Evolutionary conservation across 768 basidiomycete genomes (phyloP).

Genomic region (Phallus indusiatus): DNA sequence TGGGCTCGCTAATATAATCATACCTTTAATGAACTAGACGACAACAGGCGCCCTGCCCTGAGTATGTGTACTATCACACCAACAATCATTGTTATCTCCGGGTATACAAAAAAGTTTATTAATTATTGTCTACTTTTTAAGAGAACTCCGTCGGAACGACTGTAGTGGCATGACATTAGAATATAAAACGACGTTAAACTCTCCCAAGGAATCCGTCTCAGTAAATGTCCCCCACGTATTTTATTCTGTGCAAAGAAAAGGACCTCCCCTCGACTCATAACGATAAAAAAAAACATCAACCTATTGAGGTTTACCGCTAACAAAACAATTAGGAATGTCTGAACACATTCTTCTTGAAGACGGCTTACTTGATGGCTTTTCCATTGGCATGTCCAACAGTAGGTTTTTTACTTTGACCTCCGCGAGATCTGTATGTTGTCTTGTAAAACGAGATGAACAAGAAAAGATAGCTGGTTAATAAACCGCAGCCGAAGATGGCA

Average conservation of each 20-base stretch:
- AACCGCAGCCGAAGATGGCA: slow-evolving; percentile 79
- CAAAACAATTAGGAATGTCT: background rate
- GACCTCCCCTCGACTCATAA: too few species aligned
- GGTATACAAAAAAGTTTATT: background rate
- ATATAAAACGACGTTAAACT: background rate
- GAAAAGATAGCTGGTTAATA: slow-evolving; percentile 84
- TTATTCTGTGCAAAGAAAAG: background rate
- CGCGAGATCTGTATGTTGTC: slow-evolving; percentile 68
- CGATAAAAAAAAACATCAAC: background rate
- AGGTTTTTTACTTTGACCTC: slow-evolving; percentile 20
- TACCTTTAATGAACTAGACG: background rate
- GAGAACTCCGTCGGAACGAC: background rate
- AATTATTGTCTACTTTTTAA: background rate
- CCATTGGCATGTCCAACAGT: slow-evolving; percentile 20
- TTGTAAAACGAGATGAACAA: slow-evolving; percentile 96
- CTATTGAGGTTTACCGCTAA: background rate
- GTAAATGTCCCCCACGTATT: background rate
- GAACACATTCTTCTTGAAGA: background rate
- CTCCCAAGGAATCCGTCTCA: background rate
- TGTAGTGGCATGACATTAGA: slow-evolving; percentile 8
- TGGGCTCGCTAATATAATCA: background rate
- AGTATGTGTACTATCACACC: background rate
- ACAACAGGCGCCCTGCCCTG: background rate
- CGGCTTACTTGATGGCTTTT: background rate
- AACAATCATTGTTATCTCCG: background rate